Conservation (phyloP, 441 rosid genomes). For the Pelargonium citronellum region DNA sequence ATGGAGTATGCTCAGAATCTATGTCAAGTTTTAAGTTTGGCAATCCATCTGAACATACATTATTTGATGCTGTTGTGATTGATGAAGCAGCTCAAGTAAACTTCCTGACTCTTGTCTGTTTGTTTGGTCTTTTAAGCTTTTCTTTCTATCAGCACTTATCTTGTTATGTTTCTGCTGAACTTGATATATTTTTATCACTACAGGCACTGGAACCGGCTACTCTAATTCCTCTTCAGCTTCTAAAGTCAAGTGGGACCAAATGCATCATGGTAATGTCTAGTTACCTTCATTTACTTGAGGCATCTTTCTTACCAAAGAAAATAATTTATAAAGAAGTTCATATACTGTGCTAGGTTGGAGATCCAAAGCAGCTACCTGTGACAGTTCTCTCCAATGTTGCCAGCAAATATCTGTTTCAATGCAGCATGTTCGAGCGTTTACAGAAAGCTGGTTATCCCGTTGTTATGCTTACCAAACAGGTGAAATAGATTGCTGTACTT, state of each 20-base stretch:
- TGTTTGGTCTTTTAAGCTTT: slow-evolving; percentile 19
- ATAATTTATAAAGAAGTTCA: slow-evolving; percentile 21
- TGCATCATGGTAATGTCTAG: slow-evolving; percentile 75
- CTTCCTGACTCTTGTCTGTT: slow-evolving; percentile 17
- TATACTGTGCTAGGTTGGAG: slow-evolving; percentile 70
- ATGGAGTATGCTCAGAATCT: slow-evolving; percentile 86
- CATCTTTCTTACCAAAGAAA: slow-evolving; percentile 5
- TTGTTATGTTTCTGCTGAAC: slow-evolving; percentile 20
- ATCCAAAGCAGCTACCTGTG: slow-evolving; percentile 99
- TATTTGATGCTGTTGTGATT: slow-evolving; percentile 91
- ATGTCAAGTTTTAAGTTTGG: slow-evolving; percentile 62
- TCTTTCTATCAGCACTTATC: slow-evolving; percentile 13
- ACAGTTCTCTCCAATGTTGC: slow-evolving; percentile 93
- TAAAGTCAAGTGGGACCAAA: slow-evolving; percentile 80
- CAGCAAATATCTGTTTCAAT: slow-evolving; percentile 79
- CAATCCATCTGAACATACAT: slow-evolving; percentile 66
- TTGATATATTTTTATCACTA: slow-evolving; percentile 24
- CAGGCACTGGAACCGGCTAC: slow-evolving; percentile 99
- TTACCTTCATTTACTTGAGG: slow-evolving; percentile 15
- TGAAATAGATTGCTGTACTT: slow-evolving; percentile 23
- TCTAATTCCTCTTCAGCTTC: slow-evolving; percentile 91
- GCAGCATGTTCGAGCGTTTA: slow-evolving; percentile 99
- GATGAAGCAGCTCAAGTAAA: slow-evolving; percentile 98
- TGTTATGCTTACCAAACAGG: slow-evolving; percentile 95
- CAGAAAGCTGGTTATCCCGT: slow-evolving; percentile 96